Evolutionary conservation across 1,139 yeast species (phyloP), one percentile per base, ranked within the genome.

Genomic region (Kodamaea alishanica): DNA sequence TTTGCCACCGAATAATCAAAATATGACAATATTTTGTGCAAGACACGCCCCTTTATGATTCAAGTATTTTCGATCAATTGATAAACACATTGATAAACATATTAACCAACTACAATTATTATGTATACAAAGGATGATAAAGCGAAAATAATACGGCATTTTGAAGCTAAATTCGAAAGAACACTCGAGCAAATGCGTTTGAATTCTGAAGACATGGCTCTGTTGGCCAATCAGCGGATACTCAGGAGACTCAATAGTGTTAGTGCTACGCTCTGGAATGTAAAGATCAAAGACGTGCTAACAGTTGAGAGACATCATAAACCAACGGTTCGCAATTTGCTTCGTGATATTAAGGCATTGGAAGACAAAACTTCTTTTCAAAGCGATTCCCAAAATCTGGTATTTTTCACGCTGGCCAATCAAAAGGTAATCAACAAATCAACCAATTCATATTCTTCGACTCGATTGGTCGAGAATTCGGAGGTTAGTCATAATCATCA

Each of bases 271-370:
- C 48, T 70, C 26, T 65, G 73, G 61, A 54, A 65, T 39, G 65
- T 68, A 5, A 61, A 58, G 41, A 51, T 71, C 25, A 61, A 57
- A 35, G 69, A 70, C 41, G 65, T 67, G 9, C 51, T 77, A 25
- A 61, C 61, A 39, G 58, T 73, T 5, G 83, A 77, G 45, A 48
- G 81, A 33, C 65, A 59, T 32, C 61, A 65, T 30, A 55, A 56
- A 24, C 61, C 73, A 1, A 55, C 61, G 5, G 44, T 63, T 5
- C 55, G 52, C 44, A 58, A 45, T 23, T 55, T 61, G 42, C 54
- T 56, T 28, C 53, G 43, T n/a, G 74, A 68, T 40, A 52, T 70
- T 8, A 52, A 56, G 36, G 49, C 47, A 6, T 33, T 47, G 34
- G 41, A 47, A 30, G 47, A 46, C 6, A 34, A 31, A 29, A 9